A percentile compares a stretch with the other conserved stretches of the same genome.
Conservation (phyloP, 164 flowering plant species). For the Cinnamomum micranthum region DNA sequence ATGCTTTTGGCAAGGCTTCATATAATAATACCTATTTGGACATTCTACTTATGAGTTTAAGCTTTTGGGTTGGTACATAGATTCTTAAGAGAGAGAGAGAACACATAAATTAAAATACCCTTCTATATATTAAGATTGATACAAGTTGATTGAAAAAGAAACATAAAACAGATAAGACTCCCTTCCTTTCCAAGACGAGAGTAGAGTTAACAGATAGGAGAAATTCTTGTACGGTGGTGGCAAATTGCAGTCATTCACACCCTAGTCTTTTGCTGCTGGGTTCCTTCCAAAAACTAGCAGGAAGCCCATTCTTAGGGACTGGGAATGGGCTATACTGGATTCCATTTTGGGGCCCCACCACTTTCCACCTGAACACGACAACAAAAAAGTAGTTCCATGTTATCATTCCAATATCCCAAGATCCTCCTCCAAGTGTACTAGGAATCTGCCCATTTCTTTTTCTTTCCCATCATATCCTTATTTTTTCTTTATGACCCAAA, state of each 20-base stretch:
- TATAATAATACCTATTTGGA: no score
- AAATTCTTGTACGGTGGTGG: background rate
- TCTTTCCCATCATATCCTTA: background rate
- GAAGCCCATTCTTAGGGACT: conserved; percentile 68
- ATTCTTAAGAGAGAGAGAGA: background rate
- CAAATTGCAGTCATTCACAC: conserved; percentile 2
- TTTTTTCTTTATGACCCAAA: background rate
- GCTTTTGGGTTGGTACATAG: rapidly evolving
- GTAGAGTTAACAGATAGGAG: background rate
- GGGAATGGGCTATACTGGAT: conserved; percentile 82
- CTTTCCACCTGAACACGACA: conserved; percentile 60
- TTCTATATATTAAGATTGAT: background rate
- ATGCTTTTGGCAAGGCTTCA: no score
- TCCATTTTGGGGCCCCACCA: conserved; percentile 46
- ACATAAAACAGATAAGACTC: background rate
- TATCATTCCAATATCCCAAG: conserved; percentile 1
- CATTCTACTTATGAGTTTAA: no score
- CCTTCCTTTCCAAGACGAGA: background rate
- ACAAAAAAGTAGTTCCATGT: conserved; percentile 1
- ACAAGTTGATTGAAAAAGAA: background rate
- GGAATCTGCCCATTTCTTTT: background rate
- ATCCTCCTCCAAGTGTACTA: conserved; percentile 6
- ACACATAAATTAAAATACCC: background rate
- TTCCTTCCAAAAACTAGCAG: conserved; percentile 70
- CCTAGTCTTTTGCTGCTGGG: conserved; percentile 13